Evolutionary conservation across 2,329 filamentous ascomycete genomes (phyloP).

Genomic region (Fusarium sp.): DNA sequence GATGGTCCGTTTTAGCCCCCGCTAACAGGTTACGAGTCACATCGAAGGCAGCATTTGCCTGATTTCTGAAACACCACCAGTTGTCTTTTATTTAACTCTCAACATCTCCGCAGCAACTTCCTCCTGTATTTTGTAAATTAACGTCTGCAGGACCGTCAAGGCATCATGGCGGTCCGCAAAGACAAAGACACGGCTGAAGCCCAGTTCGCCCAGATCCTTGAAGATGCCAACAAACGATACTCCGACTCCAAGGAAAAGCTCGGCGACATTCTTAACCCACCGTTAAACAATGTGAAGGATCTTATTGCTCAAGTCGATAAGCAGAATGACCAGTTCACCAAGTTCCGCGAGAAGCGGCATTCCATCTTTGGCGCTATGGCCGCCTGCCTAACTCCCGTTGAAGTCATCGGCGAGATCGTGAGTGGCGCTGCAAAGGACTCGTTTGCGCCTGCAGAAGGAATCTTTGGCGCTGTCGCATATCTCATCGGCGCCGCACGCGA

Average conservation of each 20-base stretch:
- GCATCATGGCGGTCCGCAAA: conserved; percentile 37
- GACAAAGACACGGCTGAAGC: conserved; percentile 29
- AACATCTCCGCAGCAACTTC: background rate
- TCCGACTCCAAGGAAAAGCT: conserved; percentile 45
- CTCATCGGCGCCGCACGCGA: conserved; percentile 57
- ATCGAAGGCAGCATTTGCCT: conserved; percentile 11
- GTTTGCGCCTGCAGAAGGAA: conserved; percentile 55
- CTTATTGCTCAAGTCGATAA: conserved; percentile 47
- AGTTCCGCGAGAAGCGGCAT: conserved; percentile 52
- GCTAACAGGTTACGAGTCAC: background rate
- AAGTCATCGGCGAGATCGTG: conserved; percentile 53
- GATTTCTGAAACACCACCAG: conserved; percentile 20
- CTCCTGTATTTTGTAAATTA: background rate
- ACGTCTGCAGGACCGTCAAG: conserved; percentile 7
- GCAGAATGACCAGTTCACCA: conserved; percentile 51
- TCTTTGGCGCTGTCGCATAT: conserved; percentile 57
- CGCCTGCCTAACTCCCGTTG: conserved; percentile 50
- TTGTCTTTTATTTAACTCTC: background rate
- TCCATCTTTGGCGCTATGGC: conserved; percentile 50
- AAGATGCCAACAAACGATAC: conserved; percentile 50
- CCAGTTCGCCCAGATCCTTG: conserved; percentile 48
- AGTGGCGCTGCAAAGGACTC: conserved; percentile 51
- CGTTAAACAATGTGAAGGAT: conserved; percentile 48
- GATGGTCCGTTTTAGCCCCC: conserved; percentile 8
- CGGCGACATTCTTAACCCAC: conserved; percentile 48